Evolutionary conservation across 2,329 filamentous ascomycete genomes (phyloP), one percentile per base, ranked within the genome.

Genomic region (Epichloe sibirici): DNA sequence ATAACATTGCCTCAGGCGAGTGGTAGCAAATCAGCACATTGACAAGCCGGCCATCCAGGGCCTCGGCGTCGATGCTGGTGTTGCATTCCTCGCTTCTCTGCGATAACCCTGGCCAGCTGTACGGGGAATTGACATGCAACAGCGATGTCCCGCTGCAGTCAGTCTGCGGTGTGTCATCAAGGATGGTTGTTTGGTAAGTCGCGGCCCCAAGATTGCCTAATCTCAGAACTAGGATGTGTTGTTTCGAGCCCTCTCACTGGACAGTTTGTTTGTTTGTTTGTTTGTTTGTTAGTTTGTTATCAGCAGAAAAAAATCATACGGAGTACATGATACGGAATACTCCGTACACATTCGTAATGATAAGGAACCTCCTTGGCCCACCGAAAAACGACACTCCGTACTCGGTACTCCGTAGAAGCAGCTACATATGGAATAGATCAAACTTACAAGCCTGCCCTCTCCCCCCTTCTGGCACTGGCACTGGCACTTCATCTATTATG

Each of bases 261-360:
- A 45, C 45, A 43, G 23, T 45, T 3, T 31, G 28, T 31, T 3
- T 9, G 28, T 31, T 9, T 9, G 28, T 31, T 9, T 3, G 28
- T 9, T 37, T 9, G 28, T 31, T 9, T 17, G 17, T 17, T 17
- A 1, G 28, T 31, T 37, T n/a, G 35, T 51, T 46, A 58, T 57
- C 57, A 67, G 60, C 61, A 67, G 60, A 68, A 66, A 59, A 60
- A 64, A 69, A 69, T 69, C 28, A 69, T 69, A 69, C 17, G 2
- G 17, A 21, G 17, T 21, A 21, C 67, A 9, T 11, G 23, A 21
- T 8, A 23, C 28, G 8, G 28, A 31, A 8, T 31, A 31, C 28
- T 31, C 28, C 46, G 28, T 23, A 25, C 34, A 25, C 46, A 40
- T 45, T 15, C 40, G 25, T 17, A 46, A 45, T 31, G 28, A 31